These are phyloP conservation scores for Allium fistulosum DNA, from an alignment of 106 monocot genomes.

Conservation along the genomic window DNA sequence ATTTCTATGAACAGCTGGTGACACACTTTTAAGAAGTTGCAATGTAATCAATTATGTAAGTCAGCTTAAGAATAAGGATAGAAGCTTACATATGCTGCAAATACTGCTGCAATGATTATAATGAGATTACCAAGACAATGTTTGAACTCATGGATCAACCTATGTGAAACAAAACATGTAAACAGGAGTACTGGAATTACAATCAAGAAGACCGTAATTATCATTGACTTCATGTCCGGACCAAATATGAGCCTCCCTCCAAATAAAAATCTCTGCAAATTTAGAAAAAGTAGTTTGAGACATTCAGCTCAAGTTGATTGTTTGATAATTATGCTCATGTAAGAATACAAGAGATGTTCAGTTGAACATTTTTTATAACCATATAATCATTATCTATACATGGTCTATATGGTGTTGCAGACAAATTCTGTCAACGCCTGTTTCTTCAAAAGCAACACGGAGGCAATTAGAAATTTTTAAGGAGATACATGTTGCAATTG, in stretches of 20 bases:
- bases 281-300: background rate
- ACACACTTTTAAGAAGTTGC: background rate
- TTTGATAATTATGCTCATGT: background rate
- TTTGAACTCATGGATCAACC: conserved; percentile 31
- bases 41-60: conserved; percentile 5
- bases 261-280: conserved; percentile 59
- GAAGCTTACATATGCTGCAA: conserved; percentile 49
- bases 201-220: conserved; percentile 55
- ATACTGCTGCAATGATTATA: conserved; percentile 29
- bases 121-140: conserved; percentile 34
- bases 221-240: conserved; percentile 65
- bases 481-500: no score
- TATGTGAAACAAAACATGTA: conserved; percentile 40
- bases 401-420: background rate
- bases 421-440: no score
- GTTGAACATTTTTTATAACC: background rate
- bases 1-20: no score
- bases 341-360: background rate
- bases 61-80: background rate
- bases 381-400: background rate
- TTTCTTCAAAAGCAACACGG: no score
- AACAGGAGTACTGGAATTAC: conserved; percentile 58
- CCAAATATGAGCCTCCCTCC: conserved; percentile 85
- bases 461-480: background rate
- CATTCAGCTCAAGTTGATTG: background rate